Evolutionary conservation across 2,329 filamentous ascomycete genomes (phyloP), one percentile per base, ranked within the genome.

Genomic region (Penicillium sp.): DNA sequence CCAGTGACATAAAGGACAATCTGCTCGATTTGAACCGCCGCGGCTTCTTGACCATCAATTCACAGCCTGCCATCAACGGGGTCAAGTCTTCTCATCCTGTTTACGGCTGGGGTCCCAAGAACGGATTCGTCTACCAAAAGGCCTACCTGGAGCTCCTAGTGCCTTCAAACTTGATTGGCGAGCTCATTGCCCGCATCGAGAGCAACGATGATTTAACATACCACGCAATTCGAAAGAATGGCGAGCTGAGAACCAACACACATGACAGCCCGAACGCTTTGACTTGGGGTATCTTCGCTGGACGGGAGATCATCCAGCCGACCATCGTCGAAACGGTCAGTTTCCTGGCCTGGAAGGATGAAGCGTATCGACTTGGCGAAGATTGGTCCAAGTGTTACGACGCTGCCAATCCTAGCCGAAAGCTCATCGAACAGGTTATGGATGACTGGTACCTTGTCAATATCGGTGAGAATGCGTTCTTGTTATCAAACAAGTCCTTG

Each of bases 321-420:
- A 98, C 93, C n/a, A 96, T 98, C 57, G 93, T 98, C 36, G 93
- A 98, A 71, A 94, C 87, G 13, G 84, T 98, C 64, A 94, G 87
- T 64, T 98, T 98, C 78, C 74, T 98, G 38, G 93, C 93, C 2
- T 98, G 93, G 93, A 94, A 94, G 70, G 93, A 98, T 55, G 93
- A 98, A 69, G 94, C 94, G 11, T 98, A 89, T 74, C 81, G 87
- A 46, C 78, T 98, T 7, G 93, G 93, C 39, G 78, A 85, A 42
- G 90, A 98, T 61, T 98, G 93, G 93, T 87, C 87, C 15, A 87
- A 87, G 58, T 98, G 93, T 64, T 88, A 94, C 61, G 80, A 89
- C 25, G 75, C 83, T 45, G 74, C 75, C 43, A 89, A 82, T 48
- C 81, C 86, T 20, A 94, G 87, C 60, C 80, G 91, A 38, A 77